Base-by-base conservation (phyloP, 2,329 filamentous ascomycete genomes). In the Botrytis fragariae region DNA sequence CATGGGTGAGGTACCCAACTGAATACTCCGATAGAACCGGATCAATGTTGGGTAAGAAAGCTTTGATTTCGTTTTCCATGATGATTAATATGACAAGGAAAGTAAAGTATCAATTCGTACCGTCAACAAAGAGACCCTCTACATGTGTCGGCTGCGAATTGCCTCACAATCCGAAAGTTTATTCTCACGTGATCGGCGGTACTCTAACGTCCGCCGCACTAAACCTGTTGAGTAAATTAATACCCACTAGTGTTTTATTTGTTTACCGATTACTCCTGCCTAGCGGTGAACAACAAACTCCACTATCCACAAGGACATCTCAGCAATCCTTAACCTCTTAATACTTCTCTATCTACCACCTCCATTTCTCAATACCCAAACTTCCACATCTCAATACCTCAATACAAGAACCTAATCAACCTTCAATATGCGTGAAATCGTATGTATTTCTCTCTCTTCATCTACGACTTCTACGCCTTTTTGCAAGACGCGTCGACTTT, bases 1-100 rank as follows among this genome's bases (percentile, higher is more conserved):
- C 96, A 86, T 99, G 95, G 80, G 91, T 94, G 78, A 99, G 87
- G 82, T 98, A 99, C 73, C 96, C 96, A 77, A 94, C 93, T 61
- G 94, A 96, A 84, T 97, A 98, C 84, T 97, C 93, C 67, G 94
- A 95, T 77, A 98, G 86, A 76, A 97, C 88, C 74, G 92, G 93
- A 84, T 98, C 95, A 78, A 98, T 93, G 81, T 92, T 92, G 75
- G 94, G 94, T 78, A 97, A 89, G 78, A 94, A 89, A 75, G 91
- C 86, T 84, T 92, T 92, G 81, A 97, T 94, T 84, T 97, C 93
- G 80, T 92, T 87, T 83, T 97, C 94, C 94, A 97, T 97, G 54
- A 48, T 72, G 69, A 57, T 37, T 12, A 45, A 63, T 42, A 57
- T 61, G 16, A 18, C 9, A 63, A 44, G 8, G n/a, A 51, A 16